A percentile compares a stretch with the other conserved stretches of the same genome.
Evolutionary conservation across 176 grass and related monocot genomes (phyloP).

Genomic region (Zoysia japonica): DNA sequence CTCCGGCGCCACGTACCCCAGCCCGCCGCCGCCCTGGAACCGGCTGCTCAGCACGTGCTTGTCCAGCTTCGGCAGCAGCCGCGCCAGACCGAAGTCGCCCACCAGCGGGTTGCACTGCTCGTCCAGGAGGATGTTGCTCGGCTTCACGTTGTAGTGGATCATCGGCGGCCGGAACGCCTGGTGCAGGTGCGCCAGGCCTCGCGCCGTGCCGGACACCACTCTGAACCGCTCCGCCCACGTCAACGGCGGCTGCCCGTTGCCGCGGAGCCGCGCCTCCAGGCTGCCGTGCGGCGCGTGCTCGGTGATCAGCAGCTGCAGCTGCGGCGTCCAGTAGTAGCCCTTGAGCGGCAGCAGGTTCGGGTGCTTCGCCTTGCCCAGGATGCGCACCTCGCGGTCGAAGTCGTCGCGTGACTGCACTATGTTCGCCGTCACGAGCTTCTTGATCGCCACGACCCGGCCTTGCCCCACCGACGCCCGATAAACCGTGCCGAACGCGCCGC

Average conservation of each 20-base stretch:
- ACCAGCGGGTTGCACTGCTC: conserved; percentile 63
- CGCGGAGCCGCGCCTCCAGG: conserved; percentile 71
- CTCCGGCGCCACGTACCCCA: conserved; percentile 86
- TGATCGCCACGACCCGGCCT: conserved; percentile 58
- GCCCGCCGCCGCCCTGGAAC: conserved; percentile 53
- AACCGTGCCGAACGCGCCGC: conserved; percentile 66
- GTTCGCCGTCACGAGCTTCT: conserved; percentile 60
- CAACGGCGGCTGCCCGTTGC: conserved; percentile 19
- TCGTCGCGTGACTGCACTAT: conserved; percentile 66
- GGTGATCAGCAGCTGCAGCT: conserved; percentile 78
- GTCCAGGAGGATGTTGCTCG: conserved; percentile 90
- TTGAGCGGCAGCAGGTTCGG: conserved; percentile 73
- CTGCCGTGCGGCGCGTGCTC: conserved; percentile 83
- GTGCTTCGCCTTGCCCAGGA: conserved; percentile 84
- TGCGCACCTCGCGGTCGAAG: conserved; percentile 81
- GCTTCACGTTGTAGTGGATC: conserved; percentile 95
- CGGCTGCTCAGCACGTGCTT: conserved; percentile 40
- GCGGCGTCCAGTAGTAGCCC: conserved; percentile 95
- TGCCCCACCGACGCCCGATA: conserved; percentile 58
- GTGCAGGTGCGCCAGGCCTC: conserved; percentile 77
- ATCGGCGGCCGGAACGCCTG: conserved; percentile 83
- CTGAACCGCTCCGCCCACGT: conserved; percentile 79
- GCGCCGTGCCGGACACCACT: conserved; percentile 63
- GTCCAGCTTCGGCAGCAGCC: conserved; percentile 56
- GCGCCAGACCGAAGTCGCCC: conserved; percentile 82